phyloP scores from a whole-genome alignment of 1,284 basidiomycete species.

The Austropuccinia psidii region DNA sequence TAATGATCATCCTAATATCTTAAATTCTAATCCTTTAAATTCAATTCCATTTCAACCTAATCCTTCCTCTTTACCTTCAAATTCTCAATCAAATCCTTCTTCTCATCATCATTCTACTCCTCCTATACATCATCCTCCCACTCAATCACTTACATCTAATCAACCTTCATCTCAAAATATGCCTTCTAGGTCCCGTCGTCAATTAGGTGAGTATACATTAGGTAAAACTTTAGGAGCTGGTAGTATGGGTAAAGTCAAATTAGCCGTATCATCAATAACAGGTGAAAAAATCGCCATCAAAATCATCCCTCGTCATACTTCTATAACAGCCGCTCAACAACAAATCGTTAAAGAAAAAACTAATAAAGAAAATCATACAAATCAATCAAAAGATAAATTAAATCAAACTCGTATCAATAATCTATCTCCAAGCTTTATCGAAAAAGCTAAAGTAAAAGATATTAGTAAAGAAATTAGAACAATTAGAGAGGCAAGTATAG shows the following conservation, averaged over 20 bases:
- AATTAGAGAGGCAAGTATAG: conserved; percentile 86
- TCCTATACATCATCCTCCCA: neutral
- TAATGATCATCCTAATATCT: neutral
- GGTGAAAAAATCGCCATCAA: conserved; percentile 97
- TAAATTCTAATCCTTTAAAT: neutral
- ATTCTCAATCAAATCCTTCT: neutral
- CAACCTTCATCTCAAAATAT: too few relatives aligned
- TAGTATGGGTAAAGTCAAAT: conserved; percentile 98
- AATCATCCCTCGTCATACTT: conserved; percentile 77
- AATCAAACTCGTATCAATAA: conserved; percentile 38
- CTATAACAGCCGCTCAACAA: conserved; percentile 52
- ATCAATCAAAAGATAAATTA: conserved; percentile 48
- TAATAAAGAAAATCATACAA: conserved; percentile 48
- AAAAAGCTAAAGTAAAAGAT: conserved; percentile 73
- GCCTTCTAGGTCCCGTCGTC: conserved; percentile 46
- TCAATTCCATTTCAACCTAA: neutral
- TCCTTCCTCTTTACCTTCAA: neutral
- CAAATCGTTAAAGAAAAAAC: conserved; percentile 36
- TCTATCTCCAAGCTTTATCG: conserved; percentile 56
- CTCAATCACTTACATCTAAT: too few relatives aligned
- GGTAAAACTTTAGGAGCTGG: conserved; percentile 96
- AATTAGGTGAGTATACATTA: conserved; percentile 85
- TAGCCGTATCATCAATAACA: conserved; percentile 78
- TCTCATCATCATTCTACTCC: neutral
- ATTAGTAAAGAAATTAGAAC: conserved; percentile 93